Evolutionary conservation across 1,139 yeast species (phyloP).

Genomic region (Pichia sp.): DNA sequence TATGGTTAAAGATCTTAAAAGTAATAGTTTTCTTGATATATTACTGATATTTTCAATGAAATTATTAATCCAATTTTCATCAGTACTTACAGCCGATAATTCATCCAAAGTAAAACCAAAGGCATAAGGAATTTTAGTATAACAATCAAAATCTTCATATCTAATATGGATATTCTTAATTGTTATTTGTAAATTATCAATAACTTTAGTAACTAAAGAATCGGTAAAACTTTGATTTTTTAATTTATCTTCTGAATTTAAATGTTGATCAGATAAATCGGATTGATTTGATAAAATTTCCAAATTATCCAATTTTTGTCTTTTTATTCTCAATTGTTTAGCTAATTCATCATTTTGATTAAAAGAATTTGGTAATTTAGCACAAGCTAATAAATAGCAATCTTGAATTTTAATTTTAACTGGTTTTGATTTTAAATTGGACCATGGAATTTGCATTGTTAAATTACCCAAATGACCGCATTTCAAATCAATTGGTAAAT

Average conservation of each 20-base stretch:
- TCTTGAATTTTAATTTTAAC: slow-evolving; percentile 87
- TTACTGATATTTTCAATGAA: slow-evolving; percentile 69
- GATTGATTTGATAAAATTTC: slow-evolving; percentile 44
- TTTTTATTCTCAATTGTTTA: slow-evolving; percentile 61
- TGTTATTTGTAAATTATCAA: slow-evolving; percentile 90
- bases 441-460: slow-evolving; percentile 94
- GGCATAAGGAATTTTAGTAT: slow-evolving; percentile 69
- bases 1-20: slow-evolving; percentile 66
- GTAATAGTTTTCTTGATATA: slow-evolving; percentile 70
- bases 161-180: slow-evolving; percentile 87
- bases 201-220: slow-evolving; percentile 77
- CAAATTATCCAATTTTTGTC: slow-evolving; percentile 60
- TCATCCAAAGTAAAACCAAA: slow-evolving; percentile 80
- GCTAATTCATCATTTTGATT: slow-evolving; percentile 61
- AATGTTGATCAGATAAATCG: slow-evolving; percentile 14
- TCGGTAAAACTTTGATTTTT: slow-evolving; percentile 80
- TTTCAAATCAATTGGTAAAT: slow-evolving; percentile 81
- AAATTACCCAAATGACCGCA: slow-evolving; percentile 89
- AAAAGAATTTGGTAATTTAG: slow-evolving; percentile 49
- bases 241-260: slow-evolving; percentile 38
- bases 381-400: slow-evolving; percentile 76
- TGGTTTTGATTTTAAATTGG: slow-evolving; percentile 87
- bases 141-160: slow-evolving; percentile 70
- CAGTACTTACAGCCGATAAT: slow-evolving; percentile 87
- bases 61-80: slow-evolving; percentile 77